Percentiles rank a stretch among this genome's conserved stretches.
Conservation (phyloP, 2,329 filamentous ascomycete species). For the Monosporascus cannonballus region DNA sequence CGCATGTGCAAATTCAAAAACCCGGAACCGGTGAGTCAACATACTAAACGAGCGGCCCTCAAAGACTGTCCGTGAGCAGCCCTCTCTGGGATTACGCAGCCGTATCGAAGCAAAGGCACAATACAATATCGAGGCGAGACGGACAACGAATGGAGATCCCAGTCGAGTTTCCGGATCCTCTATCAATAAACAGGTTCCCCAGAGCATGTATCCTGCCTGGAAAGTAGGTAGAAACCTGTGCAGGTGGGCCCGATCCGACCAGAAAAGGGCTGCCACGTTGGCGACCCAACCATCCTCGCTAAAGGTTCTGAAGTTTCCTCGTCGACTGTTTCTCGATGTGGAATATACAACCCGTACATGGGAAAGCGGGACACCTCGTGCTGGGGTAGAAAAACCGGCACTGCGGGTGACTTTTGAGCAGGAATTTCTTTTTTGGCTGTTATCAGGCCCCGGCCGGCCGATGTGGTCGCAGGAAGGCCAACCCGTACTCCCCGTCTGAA, state of each 20-base stretch:
- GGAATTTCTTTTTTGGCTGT: conserved; percentile 8
- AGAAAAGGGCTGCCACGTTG: conserved; percentile 26
- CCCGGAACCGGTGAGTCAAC: too few relatives aligned
- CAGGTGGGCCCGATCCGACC: conserved; percentile 24
- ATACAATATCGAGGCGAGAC: too few relatives aligned
- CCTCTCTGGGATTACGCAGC: too few relatives aligned
- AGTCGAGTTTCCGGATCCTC: too few relatives aligned
- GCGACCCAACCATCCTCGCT: conserved; percentile 18
- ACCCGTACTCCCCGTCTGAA: neutral
- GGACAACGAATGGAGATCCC: too few relatives aligned
- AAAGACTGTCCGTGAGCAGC: too few relatives aligned
- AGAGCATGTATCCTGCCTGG: conserved; percentile 11
- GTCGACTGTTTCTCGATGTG: conserved; percentile 17
- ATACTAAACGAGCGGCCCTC: too few relatives aligned
- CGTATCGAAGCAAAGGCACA: too few relatives aligned
- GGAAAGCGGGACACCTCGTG: neutral
- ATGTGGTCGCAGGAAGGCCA: conserved; percentile 1
- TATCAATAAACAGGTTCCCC: conserved; percentile 1
- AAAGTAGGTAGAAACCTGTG: conserved; percentile 20
- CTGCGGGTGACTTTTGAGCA: conserved; percentile 9
- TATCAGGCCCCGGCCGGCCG: conserved; percentile 13
- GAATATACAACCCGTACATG: neutral
- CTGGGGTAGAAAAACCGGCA: neutral
- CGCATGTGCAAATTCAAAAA: too few relatives aligned
- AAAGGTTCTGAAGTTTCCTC: conserved; percentile 20